Evolutionary conservation across 495 filamentous ascomycete genomes (phyloP).

Genomic region (Aspergillus sparsus): DNA sequence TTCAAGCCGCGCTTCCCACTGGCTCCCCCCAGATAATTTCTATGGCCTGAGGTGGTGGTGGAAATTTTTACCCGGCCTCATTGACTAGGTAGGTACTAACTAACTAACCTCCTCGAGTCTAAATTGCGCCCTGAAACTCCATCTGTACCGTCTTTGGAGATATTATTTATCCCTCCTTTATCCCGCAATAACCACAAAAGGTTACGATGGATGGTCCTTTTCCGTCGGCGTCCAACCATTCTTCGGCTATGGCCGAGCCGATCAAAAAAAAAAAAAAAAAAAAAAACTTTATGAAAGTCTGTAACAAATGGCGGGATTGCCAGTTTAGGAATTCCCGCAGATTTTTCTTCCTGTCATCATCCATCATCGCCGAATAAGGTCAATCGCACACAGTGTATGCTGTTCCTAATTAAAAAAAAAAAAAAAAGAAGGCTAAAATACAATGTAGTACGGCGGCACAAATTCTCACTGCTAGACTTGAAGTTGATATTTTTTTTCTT

Average conservation of each 20-base stretch:
- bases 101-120: not conserved
- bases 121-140: not conserved
- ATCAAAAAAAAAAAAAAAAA: not conserved
- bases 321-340: conserved; percentile 15
- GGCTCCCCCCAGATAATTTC: not conserved
- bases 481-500: no score
- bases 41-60: not conserved
- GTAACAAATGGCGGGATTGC: conserved; percentile 3
- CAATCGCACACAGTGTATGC: not conserved
- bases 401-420: not conserved
- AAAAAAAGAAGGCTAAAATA: not conserved
- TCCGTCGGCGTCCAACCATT: not conserved
- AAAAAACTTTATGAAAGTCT: not conserved
- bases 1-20: conserved; percentile 8
- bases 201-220: not conserved
- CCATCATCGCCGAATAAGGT: not conserved
- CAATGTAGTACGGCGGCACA: no score
- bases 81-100: not conserved
- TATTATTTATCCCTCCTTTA: not conserved
- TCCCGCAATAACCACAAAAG: not conserved
- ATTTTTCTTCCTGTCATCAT: no score
- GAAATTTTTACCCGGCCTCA: conserved; percentile 1
- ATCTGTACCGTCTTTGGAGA: not conserved
- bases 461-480: no score
- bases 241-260: conserved; percentile 12